These are phyloP conservation scores for Massarina eburnea DNA, from an alignment of 2,329 filamentous ascomycete genomes.

Conservation along the genomic window DNA sequence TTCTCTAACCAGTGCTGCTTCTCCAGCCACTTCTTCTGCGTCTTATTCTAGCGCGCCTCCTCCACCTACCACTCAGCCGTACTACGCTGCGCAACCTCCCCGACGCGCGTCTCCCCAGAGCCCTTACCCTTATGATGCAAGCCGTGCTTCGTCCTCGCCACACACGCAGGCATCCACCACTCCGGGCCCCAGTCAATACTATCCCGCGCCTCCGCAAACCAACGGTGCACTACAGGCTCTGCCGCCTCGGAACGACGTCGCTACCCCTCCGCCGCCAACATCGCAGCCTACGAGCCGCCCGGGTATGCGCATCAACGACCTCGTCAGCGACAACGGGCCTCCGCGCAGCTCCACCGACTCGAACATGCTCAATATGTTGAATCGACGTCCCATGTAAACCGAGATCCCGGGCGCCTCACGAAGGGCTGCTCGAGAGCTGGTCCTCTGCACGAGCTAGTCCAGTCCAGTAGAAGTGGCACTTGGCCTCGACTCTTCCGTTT, in stretches of 20 bases:
- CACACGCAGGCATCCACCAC: slow-evolving; percentile 44
- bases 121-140: slow-evolving; percentile 45
- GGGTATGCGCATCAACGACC: slow-evolving; percentile 47
- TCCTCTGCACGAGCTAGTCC: slow-evolving; percentile 26
- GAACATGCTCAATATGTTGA: slow-evolving; percentile 48
- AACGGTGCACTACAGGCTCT: slow-evolving; percentile 36
- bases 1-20: slow-evolving; percentile 48
- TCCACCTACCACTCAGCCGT: slow-evolving; percentile 39
- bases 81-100: slow-evolving; percentile 43
- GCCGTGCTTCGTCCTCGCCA: slow-evolving; percentile 46
- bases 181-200: slow-evolving; percentile 36
- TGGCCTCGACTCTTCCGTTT: not conserved
- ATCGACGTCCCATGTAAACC: slow-evolving; percentile 41
- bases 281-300: slow-evolving; percentile 33
- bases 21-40: slow-evolving; percentile 46
- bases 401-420: not conserved
- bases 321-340: slow-evolving; percentile 42
- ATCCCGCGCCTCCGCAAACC: slow-evolving; percentile 30
- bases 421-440: slow-evolving; percentile 30
- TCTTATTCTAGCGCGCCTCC: slow-evolving; percentile 44
- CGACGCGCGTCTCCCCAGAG: slow-evolving; percentile 47
- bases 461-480: not conserved
- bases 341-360: slow-evolving; percentile 46
- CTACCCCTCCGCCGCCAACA: slow-evolving; percentile 42
- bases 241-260: slow-evolving; percentile 41